Evolutionary conservation across 1,139 yeast species (phyloP), one percentile per base, ranked within the genome.

Genomic region (Debaryomyces sp.): DNA sequence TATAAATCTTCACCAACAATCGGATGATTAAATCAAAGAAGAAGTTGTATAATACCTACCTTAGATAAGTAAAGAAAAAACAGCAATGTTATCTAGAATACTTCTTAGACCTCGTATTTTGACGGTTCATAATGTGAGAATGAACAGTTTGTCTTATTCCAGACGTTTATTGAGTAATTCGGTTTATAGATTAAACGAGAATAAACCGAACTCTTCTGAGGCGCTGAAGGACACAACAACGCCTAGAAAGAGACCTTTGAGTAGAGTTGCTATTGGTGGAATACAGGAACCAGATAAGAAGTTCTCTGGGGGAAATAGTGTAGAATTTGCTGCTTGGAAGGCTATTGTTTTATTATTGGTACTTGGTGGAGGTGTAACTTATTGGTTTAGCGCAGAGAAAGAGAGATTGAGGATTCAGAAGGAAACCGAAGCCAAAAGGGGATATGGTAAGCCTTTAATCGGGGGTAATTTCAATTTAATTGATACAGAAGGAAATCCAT

Each of bases 251-350:
- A 63, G 80, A 53, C 80, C 80, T n/a, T 68, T 77, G 54, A 74
- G 79, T 56, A 64, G 81, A 60, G 80, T 77, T 23, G 79, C 80
- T 41, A 75, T 77, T 45, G 81, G 81, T 3, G 77, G 78, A 0
- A 48, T 67, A 3, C 55, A 59, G 30, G 58, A 58, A 13, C 41
- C 62, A 4, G 46, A 57, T 38, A 66, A 67, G 48, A 67, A 70
- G 50, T 70, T 62, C 43, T 68, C 74, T n/a, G 59, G 62, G 1
- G 64, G 68, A 2, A 69, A 67, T 52, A 67, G 72, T 41, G 69
- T 87, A 46, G 94, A 89, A 56, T 86, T 89, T 65, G 82, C 94
- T 22, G 81, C 94, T n/a, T 90, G 97, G 96, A 88, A 87, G 61
- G 91, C 96, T 0, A 85, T 89, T 17, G 68, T 82, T 1, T 61